Evolutionary conservation across 495 filamentous ascomycete species (phyloP).

Genomic region (Penicillium chermesinum): DNA sequence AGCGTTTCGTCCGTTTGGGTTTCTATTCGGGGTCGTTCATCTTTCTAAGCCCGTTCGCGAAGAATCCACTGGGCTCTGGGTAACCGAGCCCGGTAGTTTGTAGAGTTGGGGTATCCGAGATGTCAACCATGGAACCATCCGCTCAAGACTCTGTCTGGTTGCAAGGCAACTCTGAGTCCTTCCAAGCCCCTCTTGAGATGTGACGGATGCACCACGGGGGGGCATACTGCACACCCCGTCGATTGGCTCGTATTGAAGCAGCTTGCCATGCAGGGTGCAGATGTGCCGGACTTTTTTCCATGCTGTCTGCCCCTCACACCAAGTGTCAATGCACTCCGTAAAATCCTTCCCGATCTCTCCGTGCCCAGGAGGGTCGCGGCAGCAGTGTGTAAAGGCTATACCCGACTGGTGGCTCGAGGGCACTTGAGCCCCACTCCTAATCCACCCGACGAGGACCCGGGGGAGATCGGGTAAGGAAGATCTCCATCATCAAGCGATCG

Average conservation of each 20-base stretch:
- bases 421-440: conserved; percentile 6
- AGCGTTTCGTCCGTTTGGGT: too few relatives aligned
- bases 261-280: conserved; percentile 1
- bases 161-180: too few relatives aligned
- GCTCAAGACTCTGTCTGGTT: too few relatives aligned
- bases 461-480: conserved; percentile 20
- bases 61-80: background rate
- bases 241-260: background rate
- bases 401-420: background rate
- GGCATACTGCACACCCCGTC: background rate
- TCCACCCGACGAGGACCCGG: conserved; percentile 31
- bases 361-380: background rate
- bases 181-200: too few relatives aligned
- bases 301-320: background rate
- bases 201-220: background rate
- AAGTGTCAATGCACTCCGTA: background rate
- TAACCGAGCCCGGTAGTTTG: too few relatives aligned
- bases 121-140: too few relatives aligned
- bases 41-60: background rate
- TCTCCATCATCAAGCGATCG: conserved; percentile 17
- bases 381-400: background rate
- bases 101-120: too few relatives aligned
- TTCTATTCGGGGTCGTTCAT: too few relatives aligned
- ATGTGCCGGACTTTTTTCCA: background rate
- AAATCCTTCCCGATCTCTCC: background rate